Evolutionary conservation across 2,329 filamentous ascomycete genomes (phyloP), one percentile per base, ranked within the genome.

Genomic region (Fusarium humuli): DNA sequence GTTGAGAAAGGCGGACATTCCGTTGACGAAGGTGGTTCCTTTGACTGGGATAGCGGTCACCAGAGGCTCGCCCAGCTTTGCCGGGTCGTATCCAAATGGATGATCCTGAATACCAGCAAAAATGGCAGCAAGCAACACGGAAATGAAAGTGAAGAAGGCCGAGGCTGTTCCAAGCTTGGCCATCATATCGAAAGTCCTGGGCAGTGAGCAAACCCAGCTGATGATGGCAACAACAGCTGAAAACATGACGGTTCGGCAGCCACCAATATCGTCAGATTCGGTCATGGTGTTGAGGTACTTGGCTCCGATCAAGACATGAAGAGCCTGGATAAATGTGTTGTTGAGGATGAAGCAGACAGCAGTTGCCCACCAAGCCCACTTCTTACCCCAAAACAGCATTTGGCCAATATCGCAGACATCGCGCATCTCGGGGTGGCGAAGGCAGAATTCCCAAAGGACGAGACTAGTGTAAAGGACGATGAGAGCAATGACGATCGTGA

Each of bases 331-430:
- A 79, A 96, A 96, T 22, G 93, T 97, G 79, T 97, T 98, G 86
- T 98, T 98, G 68, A 97, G 80, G 47, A 97, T 82, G 80, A 98
- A 98, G 92, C 97, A 97, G 78, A 93, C 82, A 2, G 93, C 94
- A 0, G 88, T 90, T 30, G 82, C 84, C 78, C 86, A 90, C 88
- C 88, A 90, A 5, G 87, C 88, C 88, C 91, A 93, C 64, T 87
- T 89, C 79, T 93, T 90, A 70, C 91, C 91, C 90, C 92, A 97
- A 81, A 97, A 97, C 23, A 98, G 88, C 87, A 94, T 94, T 80
- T 97, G 93, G n/a, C 94, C 94, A 77, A 98, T 92, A 78, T 98
- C 94, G 78, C 94, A 97, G 16, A 97, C 93, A 82, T 98, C 94
- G 73, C 94, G 90, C 64, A 97, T 90, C 79, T 98, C 93, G 1